These are phyloP conservation scores for Tuber magnatum DNA, from an alignment of 495 filamentous ascomycete genomes.

Conservation along the genomic window DNA sequence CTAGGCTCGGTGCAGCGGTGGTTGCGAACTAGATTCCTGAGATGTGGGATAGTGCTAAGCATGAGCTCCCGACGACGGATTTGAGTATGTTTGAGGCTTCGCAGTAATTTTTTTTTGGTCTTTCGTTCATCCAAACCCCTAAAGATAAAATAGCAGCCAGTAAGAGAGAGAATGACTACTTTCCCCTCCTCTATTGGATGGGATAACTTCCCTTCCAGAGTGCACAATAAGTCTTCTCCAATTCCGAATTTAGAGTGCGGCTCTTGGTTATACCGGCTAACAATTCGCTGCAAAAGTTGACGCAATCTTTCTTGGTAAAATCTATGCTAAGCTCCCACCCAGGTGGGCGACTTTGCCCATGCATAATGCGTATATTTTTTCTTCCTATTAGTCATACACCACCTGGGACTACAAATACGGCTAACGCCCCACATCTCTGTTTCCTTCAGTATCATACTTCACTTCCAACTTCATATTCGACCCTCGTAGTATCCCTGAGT, in stretches of 20 bases:
- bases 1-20: neutral
- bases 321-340: neutral
- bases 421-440: neutral
- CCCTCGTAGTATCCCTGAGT: conserved; percentile 3
- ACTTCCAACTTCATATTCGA: neutral
- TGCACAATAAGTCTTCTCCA: neutral
- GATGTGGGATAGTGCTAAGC: neutral
- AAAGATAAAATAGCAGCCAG: neutral
- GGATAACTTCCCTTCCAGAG: neutral
- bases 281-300: neutral
- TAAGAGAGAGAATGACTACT: neutral
- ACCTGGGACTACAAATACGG: neutral
- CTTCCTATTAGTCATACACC: neutral
- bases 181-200: neutral
- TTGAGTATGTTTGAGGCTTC: neutral
- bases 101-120: neutral
- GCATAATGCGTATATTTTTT: neutral
- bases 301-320: neutral
- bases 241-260: conserved; percentile 1
- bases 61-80: neutral
- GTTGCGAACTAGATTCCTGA: conserved; percentile 1
- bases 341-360: neutral
- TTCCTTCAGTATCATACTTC: neutral
- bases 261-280: neutral
- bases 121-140: neutral